phyloP scores from a whole-genome alignment of 1,139 yeast species.

The Yamadazyma jaroonii region DNA sequence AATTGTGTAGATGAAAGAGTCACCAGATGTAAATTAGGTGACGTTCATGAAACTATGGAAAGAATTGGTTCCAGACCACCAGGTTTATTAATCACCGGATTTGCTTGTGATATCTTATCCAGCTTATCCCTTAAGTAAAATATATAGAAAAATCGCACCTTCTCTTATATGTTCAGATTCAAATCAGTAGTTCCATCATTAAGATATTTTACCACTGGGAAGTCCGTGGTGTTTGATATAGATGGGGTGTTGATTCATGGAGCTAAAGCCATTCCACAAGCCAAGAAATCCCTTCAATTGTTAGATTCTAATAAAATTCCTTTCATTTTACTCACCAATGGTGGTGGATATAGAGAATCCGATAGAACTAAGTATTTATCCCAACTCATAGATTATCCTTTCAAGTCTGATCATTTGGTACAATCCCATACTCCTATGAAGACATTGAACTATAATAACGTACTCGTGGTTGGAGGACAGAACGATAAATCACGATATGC shows the following conservation, averaged over 20 bases:
- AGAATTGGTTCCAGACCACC: slow-evolving; percentile 93
- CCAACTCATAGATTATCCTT: slow-evolving; percentile 43
- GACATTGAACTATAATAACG: slow-evolving; percentile 58
- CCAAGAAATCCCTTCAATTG: slow-evolving; percentile 58
- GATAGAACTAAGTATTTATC: slow-evolving; percentile 60
- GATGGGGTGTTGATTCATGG: slow-evolving; percentile 95
- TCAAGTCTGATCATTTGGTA: slow-evolving; percentile 66
- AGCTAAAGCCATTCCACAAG: slow-evolving; percentile 62
- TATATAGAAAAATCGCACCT: too few relatives aligned
- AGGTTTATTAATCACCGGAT: slow-evolving; percentile 81
- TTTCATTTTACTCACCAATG: slow-evolving; percentile 82
- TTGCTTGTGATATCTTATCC: slow-evolving; percentile 52
- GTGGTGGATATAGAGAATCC: slow-evolving; percentile 80
- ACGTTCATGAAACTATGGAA: slow-evolving; percentile 71
- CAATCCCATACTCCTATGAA: slow-evolving; percentile 92
- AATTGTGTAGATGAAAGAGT: slow-evolving; percentile 92
- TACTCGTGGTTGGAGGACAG: slow-evolving; percentile 83
- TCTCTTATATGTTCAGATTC: too few relatives aligned
- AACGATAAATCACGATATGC: slow-evolving; percentile 67
- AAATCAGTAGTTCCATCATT: too few relatives aligned
- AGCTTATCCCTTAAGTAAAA: neutral
- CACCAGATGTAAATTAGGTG: slow-evolving; percentile 65
- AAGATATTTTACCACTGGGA: neutral
- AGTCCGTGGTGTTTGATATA: slow-evolving; percentile 44
- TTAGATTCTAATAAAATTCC: slow-evolving; percentile 64